These are phyloP conservation scores for Colletotrichum agaves DNA, from an alignment of 2,329 filamentous ascomycete genomes.

Conservation along the genomic window DNA sequence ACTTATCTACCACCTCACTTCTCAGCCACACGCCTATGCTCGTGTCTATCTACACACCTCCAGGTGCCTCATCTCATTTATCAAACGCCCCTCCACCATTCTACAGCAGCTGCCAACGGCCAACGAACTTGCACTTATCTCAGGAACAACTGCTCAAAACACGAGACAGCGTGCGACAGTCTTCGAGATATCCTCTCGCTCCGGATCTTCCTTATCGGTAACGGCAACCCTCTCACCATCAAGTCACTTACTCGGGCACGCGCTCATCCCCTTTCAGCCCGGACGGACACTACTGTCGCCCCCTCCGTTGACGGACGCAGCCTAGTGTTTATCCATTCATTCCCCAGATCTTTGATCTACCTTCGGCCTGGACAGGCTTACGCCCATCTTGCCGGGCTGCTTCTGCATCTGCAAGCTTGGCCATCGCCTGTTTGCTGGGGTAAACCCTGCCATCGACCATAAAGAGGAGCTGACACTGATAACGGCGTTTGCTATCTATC, in stretches of 20 bases:
- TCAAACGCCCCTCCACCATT: conserved; percentile 25
- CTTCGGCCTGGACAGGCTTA: conserved; percentile 16
- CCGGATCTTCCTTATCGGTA: conserved; percentile 32
- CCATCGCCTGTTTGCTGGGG: conserved; percentile 30
- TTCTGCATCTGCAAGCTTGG: conserved; percentile 25
- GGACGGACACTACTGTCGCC: conserved; percentile 22
- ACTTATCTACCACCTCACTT: conserved; percentile 20
- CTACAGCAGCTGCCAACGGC: conserved; percentile 33
- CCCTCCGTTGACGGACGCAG: conserved; percentile 33
- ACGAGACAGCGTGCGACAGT: conserved; percentile 28
- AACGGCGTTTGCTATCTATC: conserved; percentile 35
- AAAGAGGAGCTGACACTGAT: conserved; percentile 37
- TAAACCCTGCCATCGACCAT: conserved; percentile 33
- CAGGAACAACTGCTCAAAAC: conserved; percentile 25
- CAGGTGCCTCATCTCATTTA: conserved; percentile 19
- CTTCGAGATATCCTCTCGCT: conserved; percentile 21
- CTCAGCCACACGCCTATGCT: conserved; percentile 2
- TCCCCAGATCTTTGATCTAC: conserved; percentile 38
- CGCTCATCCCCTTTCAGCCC: conserved; percentile 7
- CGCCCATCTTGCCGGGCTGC: conserved; percentile 23
- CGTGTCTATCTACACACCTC: conserved; percentile 26
- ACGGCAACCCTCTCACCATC: background rate
- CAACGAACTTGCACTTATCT: conserved; percentile 25
- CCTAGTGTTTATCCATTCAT: conserved; percentile 29
- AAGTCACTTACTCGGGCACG: conserved; percentile 12